Evolutionary conservation across 208 protist genomes (phyloP).

Genomic region (Leishmania mexicana): DNA sequence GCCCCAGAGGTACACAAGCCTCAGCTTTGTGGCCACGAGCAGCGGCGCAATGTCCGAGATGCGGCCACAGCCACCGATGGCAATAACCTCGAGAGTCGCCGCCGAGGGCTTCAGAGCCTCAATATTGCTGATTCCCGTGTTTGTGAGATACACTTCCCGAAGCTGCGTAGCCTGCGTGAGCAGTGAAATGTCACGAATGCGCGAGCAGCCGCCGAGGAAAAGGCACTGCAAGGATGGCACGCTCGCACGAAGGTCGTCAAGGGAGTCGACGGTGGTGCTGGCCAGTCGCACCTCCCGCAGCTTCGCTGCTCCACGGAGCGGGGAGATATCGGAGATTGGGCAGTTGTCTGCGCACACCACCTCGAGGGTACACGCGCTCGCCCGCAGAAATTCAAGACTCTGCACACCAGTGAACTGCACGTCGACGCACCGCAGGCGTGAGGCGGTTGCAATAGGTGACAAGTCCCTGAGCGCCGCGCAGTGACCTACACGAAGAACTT

Average conservation of each 20-base stretch:
- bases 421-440: background rate
- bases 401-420: background rate
- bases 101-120: constrained; percentile 3
- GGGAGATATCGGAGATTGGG: background rate
- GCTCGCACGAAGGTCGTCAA: constrained; percentile 9
- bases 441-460: background rate
- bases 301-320: background rate
- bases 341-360: constrained; percentile 16
- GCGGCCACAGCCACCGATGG: constrained; percentile 14
- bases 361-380: constrained; percentile 1
- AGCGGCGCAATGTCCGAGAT: constrained; percentile 5
- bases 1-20: constrained; percentile 12
- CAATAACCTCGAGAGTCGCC: constrained; percentile 5
- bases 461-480: constrained; percentile 1
- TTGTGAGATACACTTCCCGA: constrained; percentile 9
- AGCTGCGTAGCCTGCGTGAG: constrained; percentile 7
- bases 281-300: constrained; percentile 11
- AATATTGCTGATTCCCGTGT: constrained; percentile 2
- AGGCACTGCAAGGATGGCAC: constrained; percentile 4
- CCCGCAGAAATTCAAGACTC: background rate
- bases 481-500: background rate
- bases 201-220: constrained; percentile 8
- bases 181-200: background rate
- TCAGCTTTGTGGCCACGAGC: background rate
- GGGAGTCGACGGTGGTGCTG: background rate